Base-by-base conservation (phyloP, 148 eudicot genomes). In the Vaccinium corymbosum region DNA sequence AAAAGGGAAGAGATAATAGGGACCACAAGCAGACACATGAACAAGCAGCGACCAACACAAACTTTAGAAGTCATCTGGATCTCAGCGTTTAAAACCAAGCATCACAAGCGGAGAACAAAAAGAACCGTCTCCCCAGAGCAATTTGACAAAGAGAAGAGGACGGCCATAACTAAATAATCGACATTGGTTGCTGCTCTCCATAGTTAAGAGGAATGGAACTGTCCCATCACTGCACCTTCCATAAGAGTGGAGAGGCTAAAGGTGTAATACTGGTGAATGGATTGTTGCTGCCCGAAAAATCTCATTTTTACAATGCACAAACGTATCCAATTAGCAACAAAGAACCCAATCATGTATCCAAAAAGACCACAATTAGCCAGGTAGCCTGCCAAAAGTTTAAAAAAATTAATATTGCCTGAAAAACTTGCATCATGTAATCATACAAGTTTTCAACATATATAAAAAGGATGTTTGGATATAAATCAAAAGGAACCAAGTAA, bases 331-430 rank as follows among this genome's bases (percentile, higher is more conserved):
- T 52, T 83, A 88, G 84, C 84, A 84, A 88, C 80, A 85, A 86
- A 68, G 84, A 80, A 84, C 82, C 90, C 84, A 86, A 80, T 61
- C 90, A 89, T 77, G 84, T 80, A 74, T 80, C 90, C 86, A 83
- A 85, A 79, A 84, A 81, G 88, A 81, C 86, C 90, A 84, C 78
- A 84, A 86, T 83, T 87, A 85, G 90, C 92, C 92, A 84, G 83
- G 84, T 84, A 87, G 90, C 92, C 93, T 90, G 92, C 93, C 92
- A 91, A 88, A 85, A 89, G 85, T 85, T 89, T 88, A 81, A 88
- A 79, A 81, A 71, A 51, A 89, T 90, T 81, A 89, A 85, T 87
- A 87, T 25, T 77, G 70, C 38, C 56, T 66, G 72, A 27, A 57
- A 66, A 57, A 66, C 72, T 62, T 25, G 12, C 35, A 66, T 25